Conservation (phyloP, 1,284 basidiomycete species). For the Sanghuangporus weigelae region DNA sequence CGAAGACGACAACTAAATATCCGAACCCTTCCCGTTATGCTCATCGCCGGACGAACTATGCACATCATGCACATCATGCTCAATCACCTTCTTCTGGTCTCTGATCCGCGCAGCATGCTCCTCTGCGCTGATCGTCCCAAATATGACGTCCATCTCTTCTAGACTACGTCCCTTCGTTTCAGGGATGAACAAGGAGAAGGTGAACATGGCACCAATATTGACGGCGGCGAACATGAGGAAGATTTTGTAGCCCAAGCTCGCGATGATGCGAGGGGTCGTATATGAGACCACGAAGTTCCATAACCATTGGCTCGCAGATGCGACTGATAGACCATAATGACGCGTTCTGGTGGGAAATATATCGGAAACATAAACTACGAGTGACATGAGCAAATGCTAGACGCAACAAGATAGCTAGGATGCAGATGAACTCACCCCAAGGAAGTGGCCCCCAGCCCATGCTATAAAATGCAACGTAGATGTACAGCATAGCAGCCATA, state of each 20-base stretch:
- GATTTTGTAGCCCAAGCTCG: conserved; percentile 56
- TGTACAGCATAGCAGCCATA: conserved; percentile 74
- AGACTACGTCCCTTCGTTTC: conserved; percentile 73
- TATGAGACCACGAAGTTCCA: conserved; percentile 78
- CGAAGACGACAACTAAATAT: background rate
- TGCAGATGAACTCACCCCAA: conserved; percentile 57
- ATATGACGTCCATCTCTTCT: conserved; percentile 80
- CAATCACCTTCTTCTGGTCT: conserved; percentile 18
- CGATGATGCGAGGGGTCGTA: conserved; percentile 61
- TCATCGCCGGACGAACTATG: background rate
- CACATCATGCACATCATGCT: conserved; percentile 1
- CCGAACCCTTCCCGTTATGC: background rate
- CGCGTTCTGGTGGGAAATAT: conserved; percentile 81
- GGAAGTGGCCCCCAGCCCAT: conserved; percentile 61
- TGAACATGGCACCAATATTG: conserved; percentile 47
- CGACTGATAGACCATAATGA: conserved; percentile 70
- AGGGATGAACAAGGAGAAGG: conserved; percentile 52
- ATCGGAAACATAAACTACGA: conserved; percentile 44
- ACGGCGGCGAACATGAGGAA: conserved; percentile 67
- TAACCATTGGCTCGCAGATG: conserved; percentile 71
- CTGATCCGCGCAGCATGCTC: conserved; percentile 52
- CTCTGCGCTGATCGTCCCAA: conserved; percentile 59
- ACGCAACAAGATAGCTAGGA: background rate
- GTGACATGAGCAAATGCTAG: background rate
- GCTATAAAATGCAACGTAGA: conserved; percentile 72